Evolutionary conservation across 1,284 basidiomycete genomes (phyloP), one percentile per base, ranked within the genome.

Genomic region (Heterobasidion occidentale): DNA sequence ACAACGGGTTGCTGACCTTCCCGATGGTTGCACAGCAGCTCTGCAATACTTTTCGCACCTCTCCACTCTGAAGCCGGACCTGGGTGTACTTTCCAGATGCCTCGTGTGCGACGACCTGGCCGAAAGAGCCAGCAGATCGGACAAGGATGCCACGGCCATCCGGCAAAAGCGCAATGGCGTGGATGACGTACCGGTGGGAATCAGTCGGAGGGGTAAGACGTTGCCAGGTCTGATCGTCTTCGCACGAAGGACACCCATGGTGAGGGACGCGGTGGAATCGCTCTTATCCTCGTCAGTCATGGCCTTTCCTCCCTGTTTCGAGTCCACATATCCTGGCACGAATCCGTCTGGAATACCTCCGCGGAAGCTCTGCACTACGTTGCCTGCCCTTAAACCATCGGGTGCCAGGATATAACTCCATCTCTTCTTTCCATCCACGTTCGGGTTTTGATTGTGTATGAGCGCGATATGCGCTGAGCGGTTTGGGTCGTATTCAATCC

Each of bases 401-500:
- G 92, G 88, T 1, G 96, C 94, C 52, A 98, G 76, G 65, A 98
- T 95, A 70, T 99, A 98, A 66, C 84, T 90, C 80, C 81, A 85
- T 64, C 76, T 75, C 62, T 79, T 72, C 59, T 57, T 69, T 5
- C 80, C 81, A 64, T 77, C 71, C 14, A 68, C 63, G 15, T 67
- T 67, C 1, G 74, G 72, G 64, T 84, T 71, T 58, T 85, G 77
- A 67, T 79, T 83, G 65, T 80, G 77, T 62, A 98, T 68, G 54
- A 99, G 80, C 1, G 96, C 96, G 65, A 99, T 95, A 71, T 99
- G 97, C 3, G 92, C 93, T 47, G 88, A 91, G 52, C 96, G 81
- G 36, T 92, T 91, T 0, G 96, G 96, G 75, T 99, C 96, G 70
- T 98, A 99, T 73, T 99, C 96, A 64, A 99, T 91, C 47, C 95